Evolutionary conservation across 2,329 filamentous ascomycete genomes (phyloP).

Genomic region (Rutstroemia sydowiana): DNA sequence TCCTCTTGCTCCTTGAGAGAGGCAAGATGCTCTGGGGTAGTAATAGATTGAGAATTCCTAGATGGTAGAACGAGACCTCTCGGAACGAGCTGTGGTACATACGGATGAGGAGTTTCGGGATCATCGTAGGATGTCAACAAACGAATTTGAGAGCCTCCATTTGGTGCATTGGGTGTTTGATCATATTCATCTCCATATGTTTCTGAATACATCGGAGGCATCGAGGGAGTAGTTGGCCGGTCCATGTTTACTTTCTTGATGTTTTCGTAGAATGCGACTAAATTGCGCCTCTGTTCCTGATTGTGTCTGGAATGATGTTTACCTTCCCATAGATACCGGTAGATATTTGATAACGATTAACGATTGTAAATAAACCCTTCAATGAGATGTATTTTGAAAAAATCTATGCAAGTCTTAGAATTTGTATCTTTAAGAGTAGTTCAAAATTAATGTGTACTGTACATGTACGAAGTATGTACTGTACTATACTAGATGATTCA

Average conservation of each 20-base stretch:
- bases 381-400: too few relatives aligned
- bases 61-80: constrained; percentile 22
- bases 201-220: constrained; percentile 48
- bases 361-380: too few relatives aligned
- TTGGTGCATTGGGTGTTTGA: constrained; percentile 36
- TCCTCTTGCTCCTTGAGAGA: constrained; percentile 35
- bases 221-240: constrained; percentile 41
- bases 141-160: constrained; percentile 44
- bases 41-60: constrained; percentile 18
- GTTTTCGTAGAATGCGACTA: constrained; percentile 16
- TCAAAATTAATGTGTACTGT: background rate
- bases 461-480: too few relatives aligned
- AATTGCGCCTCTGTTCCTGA: constrained; percentile 3
- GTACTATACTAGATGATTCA: too few relatives aligned
- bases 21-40: constrained; percentile 32
- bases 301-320: constrained; percentile 3
- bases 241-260: constrained; percentile 22
- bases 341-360: background rate
- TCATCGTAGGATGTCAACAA: constrained; percentile 58
- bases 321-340: constrained; percentile 2
- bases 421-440: background rate
- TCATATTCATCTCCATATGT: constrained; percentile 47
- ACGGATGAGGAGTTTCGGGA: constrained; percentile 43
- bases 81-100: constrained; percentile 37
- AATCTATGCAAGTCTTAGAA: background rate